Evolutionary conservation across 1,284 basidiomycete genomes (phyloP).

Genomic region (Apiotrichum gracile): DNA sequence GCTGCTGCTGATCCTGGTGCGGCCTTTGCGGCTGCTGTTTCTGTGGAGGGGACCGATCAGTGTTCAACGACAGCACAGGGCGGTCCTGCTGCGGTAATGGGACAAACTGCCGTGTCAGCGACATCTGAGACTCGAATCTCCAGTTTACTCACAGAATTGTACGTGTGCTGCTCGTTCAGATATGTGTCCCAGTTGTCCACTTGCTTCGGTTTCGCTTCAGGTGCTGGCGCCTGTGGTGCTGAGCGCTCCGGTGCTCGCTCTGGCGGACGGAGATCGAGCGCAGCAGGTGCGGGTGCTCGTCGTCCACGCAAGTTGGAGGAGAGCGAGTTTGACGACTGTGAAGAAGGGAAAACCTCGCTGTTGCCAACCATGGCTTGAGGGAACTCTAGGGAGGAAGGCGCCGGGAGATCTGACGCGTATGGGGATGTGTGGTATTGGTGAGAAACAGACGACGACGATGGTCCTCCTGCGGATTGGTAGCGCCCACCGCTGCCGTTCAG

Average conservation of each 20-base stretch:
- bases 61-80: neutral
- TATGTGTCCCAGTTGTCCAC: neutral
- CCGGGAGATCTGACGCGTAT: neutral
- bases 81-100: neutral
- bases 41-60: neutral
- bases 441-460: neutral
- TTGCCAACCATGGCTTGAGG: neutral
- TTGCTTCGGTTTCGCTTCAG: no score
- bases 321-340: neutral
- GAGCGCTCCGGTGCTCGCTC: neutral
- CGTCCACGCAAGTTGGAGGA: constrained; percentile 22
- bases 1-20: neutral
- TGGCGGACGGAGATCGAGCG: constrained; percentile 30
- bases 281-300: constrained; percentile 37
- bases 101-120: neutral
- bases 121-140: neutral
- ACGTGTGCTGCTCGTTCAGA: neutral
- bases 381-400: neutral
- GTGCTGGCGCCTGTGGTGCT: neutral
- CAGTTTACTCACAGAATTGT: neutral
- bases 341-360: neutral
- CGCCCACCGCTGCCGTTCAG: neutral
- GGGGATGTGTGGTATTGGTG: neutral
- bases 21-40: neutral
- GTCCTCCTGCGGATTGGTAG: neutral